phyloP scores from a whole-genome alignment of 1,284 basidiomycete genomes.

The Moesziomyces parantarcticus region DNA sequence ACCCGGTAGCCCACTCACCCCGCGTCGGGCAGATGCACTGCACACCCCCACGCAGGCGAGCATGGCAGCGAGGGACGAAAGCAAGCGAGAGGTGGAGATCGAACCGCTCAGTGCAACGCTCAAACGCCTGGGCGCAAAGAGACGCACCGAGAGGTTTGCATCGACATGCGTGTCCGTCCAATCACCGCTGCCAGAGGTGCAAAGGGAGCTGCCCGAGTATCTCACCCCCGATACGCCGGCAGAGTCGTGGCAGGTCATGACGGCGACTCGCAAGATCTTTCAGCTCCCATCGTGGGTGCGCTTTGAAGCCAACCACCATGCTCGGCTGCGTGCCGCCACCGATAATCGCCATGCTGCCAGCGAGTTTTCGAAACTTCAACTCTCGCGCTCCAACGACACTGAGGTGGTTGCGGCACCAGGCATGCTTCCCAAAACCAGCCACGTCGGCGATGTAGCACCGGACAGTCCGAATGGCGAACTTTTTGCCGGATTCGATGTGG shows the following conservation, averaged over 20 bases:
- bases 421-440: slow-evolving; percentile 13
- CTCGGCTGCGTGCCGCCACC: background rate
- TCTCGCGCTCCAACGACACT: background rate
- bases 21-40: slow-evolving; percentile 18
- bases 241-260: slow-evolving; percentile 17
- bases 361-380: background rate
- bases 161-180: slow-evolving; percentile 9
- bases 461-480: slow-evolving; percentile 40
- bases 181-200: slow-evolving; percentile 1
- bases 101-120: slow-evolving; percentile 40
- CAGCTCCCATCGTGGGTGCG: slow-evolving; percentile 27
- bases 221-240: background rate
- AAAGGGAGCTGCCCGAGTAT: no score
- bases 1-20: slow-evolving; percentile 32
- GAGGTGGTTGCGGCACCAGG: background rate
- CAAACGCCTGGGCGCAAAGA: slow-evolving; percentile 33
- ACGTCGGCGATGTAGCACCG: slow-evolving; percentile 16
- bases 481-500: slow-evolving; percentile 25
- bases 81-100: no score
- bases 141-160: slow-evolving; percentile 12
- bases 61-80: background rate
- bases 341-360: slow-evolving; percentile 13
- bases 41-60: slow-evolving; percentile 34
- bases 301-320: slow-evolving; percentile 34
- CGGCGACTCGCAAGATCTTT: slow-evolving; percentile 17